phyloP scores from a whole-genome alignment of 192 early-diverging fungal genomes.

The Mycoemilia scoparia region DNA sequence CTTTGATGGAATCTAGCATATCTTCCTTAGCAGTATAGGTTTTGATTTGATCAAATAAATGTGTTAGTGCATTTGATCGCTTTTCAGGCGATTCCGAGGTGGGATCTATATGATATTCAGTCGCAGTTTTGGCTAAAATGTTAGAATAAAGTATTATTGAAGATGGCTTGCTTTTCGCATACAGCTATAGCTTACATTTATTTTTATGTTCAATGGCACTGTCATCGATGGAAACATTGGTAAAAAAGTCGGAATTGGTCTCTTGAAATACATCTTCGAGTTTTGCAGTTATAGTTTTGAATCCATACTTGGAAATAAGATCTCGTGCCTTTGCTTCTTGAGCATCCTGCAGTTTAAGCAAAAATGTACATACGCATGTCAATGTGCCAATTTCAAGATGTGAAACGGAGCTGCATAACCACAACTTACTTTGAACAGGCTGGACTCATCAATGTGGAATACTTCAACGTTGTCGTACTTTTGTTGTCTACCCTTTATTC shows the following conservation, averaged over 20 bases:
- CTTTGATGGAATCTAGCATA: slow-evolving; percentile 43
- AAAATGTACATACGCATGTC: too few species aligned
- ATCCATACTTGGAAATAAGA: slow-evolving; percentile 20
- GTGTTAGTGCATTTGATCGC: slow-evolving; percentile 30
- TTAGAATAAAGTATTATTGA: slow-evolving; percentile 5
- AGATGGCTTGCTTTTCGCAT: slow-evolving; percentile 1
- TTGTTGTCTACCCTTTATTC: slow-evolving; percentile 28
- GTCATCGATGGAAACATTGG: too few species aligned
- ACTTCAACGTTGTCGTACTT: slow-evolving; percentile 41
- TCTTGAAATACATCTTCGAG: slow-evolving; percentile 61
- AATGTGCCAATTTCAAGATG: too few species aligned
- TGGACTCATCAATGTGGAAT: slow-evolving; percentile 64
- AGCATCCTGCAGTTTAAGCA: slow-evolving; percentile 6
- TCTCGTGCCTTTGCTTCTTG: slow-evolving; percentile 17
- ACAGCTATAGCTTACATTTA: slow-evolving; percentile 3
- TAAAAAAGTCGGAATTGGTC: too few species aligned
- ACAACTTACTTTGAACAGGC: slow-evolving; percentile 27
- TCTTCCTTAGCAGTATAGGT: slow-evolving; percentile 52
- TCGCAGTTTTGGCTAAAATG: slow-evolving; percentile 4
- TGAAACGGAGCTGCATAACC: too few species aligned
- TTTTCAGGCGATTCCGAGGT: too few species aligned
- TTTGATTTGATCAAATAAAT: slow-evolving; percentile 32
- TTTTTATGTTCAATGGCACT: slow-evolving; percentile 1
- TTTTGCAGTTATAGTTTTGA: slow-evolving; percentile 22
- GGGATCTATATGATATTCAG: background rate